Evolutionary conservation across 768 basidiomycete species (phyloP).

Genomic region (Cyclocybe aegerita): DNA sequence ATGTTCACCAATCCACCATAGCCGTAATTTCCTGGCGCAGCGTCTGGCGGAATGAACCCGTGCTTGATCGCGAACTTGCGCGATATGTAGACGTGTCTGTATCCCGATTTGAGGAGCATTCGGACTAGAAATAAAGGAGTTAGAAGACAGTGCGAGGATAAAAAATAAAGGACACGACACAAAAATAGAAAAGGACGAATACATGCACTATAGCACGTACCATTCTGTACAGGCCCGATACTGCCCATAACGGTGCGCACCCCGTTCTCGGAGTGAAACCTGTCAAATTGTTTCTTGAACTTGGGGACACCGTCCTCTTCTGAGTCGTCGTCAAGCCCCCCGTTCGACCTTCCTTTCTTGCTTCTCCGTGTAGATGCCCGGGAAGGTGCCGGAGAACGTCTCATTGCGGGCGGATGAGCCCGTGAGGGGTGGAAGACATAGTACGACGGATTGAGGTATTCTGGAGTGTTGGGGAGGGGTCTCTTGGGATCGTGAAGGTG

Average conservation of each 20-base stretch:
- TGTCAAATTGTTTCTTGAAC: constrained; percentile 76
- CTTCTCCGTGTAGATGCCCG: constrained; percentile 40
- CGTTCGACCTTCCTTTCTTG: constrained; percentile 30
- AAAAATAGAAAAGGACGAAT: not conserved
- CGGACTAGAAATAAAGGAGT: constrained; percentile 51
- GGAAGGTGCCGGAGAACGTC: constrained; percentile 36
- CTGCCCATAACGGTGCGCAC: constrained; percentile 90
- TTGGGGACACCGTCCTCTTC: constrained; percentile 53
- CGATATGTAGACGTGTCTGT: constrained; percentile 94
- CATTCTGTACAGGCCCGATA: constrained; percentile 88
- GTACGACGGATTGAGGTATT: constrained; percentile 70
- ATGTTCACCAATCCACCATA: constrained; percentile 87
- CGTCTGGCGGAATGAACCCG: constrained; percentile 85
- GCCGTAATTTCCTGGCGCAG: constrained; percentile 90
- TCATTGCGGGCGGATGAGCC: constrained; percentile 24
- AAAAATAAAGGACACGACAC: not conserved
- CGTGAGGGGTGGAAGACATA: constrained; percentile 59
- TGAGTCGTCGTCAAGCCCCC: constrained; percentile 17
- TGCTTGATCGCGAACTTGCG: constrained; percentile 88
- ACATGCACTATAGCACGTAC: constrained; percentile 37
- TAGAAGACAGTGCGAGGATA: not conserved
- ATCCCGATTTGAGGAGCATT: constrained; percentile 91
- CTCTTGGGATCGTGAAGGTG: constrained; percentile 61
- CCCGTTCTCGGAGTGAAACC: constrained; percentile 89
- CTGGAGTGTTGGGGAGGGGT: constrained; percentile 58